Evolutionary conservation across 441 rosid species (phyloP).

Genomic region (Rhodomyrtus psidioides): DNA sequence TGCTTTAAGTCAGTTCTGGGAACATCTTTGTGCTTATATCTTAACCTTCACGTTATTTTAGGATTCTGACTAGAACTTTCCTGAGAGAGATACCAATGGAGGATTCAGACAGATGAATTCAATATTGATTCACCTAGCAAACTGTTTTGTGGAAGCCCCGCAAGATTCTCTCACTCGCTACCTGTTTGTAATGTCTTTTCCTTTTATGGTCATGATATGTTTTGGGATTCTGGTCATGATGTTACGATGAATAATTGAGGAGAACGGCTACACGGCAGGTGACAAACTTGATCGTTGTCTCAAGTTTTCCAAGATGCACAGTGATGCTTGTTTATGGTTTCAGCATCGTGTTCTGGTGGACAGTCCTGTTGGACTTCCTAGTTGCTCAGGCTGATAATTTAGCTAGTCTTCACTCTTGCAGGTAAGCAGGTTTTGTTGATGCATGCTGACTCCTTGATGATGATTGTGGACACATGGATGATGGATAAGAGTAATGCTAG

Average conservation of each 20-base stretch:
- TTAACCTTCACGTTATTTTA: not conserved
- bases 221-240: not conserved
- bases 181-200: not conserved
- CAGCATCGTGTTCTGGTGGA: not conserved
- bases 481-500: not conserved
- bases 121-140: not conserved
- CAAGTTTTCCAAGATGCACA: not conserved
- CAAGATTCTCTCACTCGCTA: not conserved
- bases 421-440: not conserved
- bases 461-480: not conserved
- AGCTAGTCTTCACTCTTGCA: not conserved
- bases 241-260: not conserved
- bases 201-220: not conserved
- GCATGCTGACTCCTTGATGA: not conserved
- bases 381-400: not conserved
- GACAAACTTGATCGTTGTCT: not conserved
- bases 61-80: not conserved
- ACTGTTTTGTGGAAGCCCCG: not conserved
- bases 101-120: not conserved
- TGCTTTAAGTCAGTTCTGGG: not conserved
- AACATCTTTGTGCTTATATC: not conserved
- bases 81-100: not conserved
- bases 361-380: not conserved
- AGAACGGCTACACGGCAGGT: not conserved
- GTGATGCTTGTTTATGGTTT: not conserved